phyloP scores from a whole-genome alignment of 192 early-diverging fungal genomes.

The Podila horticola region DNA sequence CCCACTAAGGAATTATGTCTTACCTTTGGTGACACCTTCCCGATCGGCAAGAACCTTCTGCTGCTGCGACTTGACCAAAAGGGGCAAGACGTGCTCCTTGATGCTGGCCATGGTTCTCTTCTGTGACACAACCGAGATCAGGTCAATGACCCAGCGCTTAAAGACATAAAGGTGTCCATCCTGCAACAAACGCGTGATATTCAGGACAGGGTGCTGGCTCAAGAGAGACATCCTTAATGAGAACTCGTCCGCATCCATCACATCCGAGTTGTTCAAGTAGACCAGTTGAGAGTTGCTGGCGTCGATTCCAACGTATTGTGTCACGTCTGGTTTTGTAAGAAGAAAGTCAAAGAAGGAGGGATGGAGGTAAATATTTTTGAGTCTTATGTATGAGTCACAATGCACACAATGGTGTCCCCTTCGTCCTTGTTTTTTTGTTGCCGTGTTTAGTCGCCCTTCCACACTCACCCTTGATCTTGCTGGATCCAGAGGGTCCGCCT shows the following conservation, averaged over 20 bases:
- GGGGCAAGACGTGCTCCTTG: slow-evolving; percentile 85
- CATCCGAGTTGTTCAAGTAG: slow-evolving; percentile 55
- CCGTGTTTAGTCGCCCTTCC: no score
- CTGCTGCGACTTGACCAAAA: slow-evolving; percentile 88
- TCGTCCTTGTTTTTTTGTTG: no score
- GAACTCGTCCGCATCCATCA: slow-evolving; percentile 42
- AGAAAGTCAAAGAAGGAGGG: slow-evolving; percentile 2
- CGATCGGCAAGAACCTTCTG: slow-evolving; percentile 71
- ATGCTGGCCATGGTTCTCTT: slow-evolving; percentile 79
- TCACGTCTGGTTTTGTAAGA: slow-evolving; percentile 26
- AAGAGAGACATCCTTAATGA: slow-evolving; percentile 64
- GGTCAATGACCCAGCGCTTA: slow-evolving; percentile 92
- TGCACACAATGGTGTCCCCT: neutral
- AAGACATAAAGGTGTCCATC: slow-evolving; percentile 96
- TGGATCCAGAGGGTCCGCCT: slow-evolving; percentile 62
- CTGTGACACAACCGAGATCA: slow-evolving; percentile 62
- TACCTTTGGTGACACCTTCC: slow-evolving; percentile 75
- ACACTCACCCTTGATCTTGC: slow-evolving; percentile 56
- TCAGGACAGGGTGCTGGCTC: slow-evolving; percentile 82
- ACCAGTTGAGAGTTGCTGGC: slow-evolving; percentile 54
- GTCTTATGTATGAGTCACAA: slow-evolving; percentile 21
- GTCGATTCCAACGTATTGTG: slow-evolving; percentile 65
- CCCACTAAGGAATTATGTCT: neutral
- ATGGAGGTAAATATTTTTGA: slow-evolving; percentile 9
- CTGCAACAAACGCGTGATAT: slow-evolving; percentile 82